Evolutionary conservation across 176 grass and related monocot genomes (phyloP), one percentile per base, ranked within the genome.

Genomic region (Ampelocalamus luodianensis): DNA sequence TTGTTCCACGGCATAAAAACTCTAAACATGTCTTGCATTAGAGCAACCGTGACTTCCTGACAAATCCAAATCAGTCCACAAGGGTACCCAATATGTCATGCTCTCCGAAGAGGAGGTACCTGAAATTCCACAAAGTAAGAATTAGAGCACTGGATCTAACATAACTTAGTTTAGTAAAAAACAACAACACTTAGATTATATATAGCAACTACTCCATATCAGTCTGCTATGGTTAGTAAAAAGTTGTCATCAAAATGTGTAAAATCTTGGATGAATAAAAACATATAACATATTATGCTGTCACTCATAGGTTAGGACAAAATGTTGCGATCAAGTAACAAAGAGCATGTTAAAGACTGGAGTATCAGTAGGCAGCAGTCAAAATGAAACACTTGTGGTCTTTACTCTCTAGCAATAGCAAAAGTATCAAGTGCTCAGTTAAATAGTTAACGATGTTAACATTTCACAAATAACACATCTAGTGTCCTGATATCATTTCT

Each of bases 31-130:
- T 22, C 13, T 78, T 51, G 20, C 56, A 63, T 82, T 71, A 75
- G 40, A 51, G 26, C 12, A 26, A 22, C 79, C 12, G 65, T 20
- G 10, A 54, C 8, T 42, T 51, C 29, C 8, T 3, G n/a, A 18
- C 37, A 4, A 39, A 10, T 68, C 32, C 10, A 39, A 36, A 80
- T 92, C 80, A 92, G 61, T 92, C 91, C 20, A 83, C 69, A 38
- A 92, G 91, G 18, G 87, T 89, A 38, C 91, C 91, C 75, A 92
- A 74, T 26, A 92, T 92, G 80, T 92, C 91, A 0, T 87, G 74
- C 50, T 92, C 91, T 83, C 91, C 76, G 76, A 87, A 92, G 44
- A 92, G 87, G 27, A 89, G 84, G 80, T 92, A 92, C 87, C 91
- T 92, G 83, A 72, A 82, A 58, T 17, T 65, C 10, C 23, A 85